Evolutionary conservation across 2,329 filamentous ascomycete species (phyloP).

Genomic region (Teratosphaeria pseudoeucalypti): DNA sequence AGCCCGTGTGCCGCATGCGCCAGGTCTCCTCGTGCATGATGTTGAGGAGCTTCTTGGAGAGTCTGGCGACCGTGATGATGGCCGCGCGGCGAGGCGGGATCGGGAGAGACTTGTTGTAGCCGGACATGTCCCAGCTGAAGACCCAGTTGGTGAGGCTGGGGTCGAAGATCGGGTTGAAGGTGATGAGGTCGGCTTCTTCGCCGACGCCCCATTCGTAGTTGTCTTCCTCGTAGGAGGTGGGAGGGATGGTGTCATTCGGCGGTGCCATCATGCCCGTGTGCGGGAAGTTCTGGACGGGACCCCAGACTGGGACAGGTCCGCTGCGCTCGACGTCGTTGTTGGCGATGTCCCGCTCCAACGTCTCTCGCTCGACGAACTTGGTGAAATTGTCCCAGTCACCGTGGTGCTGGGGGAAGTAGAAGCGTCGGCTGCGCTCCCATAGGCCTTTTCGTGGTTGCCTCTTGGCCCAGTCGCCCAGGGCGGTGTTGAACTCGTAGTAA

Average conservation of each 20-base stretch:
- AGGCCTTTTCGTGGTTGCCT: constrained; percentile 60
- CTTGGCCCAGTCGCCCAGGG: constrained; percentile 53
- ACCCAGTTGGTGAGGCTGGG: constrained; percentile 64
- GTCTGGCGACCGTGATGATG: constrained; percentile 66
- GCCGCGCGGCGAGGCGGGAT: constrained; percentile 61
- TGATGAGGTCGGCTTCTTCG: constrained; percentile 64
- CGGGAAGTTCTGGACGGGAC: constrained; percentile 37
- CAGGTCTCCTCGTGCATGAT: constrained; percentile 70
- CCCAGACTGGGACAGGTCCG: constrained; percentile 54
- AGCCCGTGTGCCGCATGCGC: constrained; percentile 59
- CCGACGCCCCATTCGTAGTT: constrained; percentile 66
- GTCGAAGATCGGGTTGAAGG: constrained; percentile 71
- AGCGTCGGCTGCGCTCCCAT: constrained; percentile 64
- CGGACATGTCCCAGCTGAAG: constrained; percentile 56
- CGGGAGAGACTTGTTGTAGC: constrained; percentile 45
- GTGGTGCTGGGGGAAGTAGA: constrained; percentile 60
- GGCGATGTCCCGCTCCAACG: constrained; percentile 36
- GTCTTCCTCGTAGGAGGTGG: constrained; percentile 49
- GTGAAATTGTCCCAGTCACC: constrained; percentile 61
- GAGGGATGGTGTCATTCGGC: constrained; percentile 55
- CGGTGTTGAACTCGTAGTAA: constrained; percentile 69
- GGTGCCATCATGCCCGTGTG: constrained; percentile 43
- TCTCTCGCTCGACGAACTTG: constrained; percentile 49
- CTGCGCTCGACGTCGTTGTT: constrained; percentile 42
- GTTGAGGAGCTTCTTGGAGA: constrained; percentile 61